Percentiles rank a stretch among this genome's conserved stretches.
These are phyloP conservation scores for Anisodus acutangulus DNA, from an alignment of 257 asterid genomes.

Conservation along the genomic window DNA sequence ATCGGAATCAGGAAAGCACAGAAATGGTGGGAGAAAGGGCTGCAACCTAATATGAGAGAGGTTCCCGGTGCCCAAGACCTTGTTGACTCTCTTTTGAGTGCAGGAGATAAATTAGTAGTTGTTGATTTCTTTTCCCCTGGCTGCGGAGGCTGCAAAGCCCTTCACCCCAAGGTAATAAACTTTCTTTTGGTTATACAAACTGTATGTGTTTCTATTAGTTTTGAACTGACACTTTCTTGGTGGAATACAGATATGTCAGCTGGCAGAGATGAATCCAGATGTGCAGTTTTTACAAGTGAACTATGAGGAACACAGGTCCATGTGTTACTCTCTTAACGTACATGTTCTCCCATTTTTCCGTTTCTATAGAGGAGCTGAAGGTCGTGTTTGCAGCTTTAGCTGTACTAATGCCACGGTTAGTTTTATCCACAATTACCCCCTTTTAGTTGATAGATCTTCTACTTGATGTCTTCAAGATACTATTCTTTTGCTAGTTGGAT, in stretches of 20 bases:
- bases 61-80: constrained; percentile 48
- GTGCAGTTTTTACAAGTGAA: constrained; percentile 50
- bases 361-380: constrained; percentile 51
- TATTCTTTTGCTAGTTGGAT: background rate
- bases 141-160: constrained; percentile 58
- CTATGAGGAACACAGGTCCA: constrained; percentile 50
- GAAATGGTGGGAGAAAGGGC: constrained; percentile 57
- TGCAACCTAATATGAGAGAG: constrained; percentile 53
- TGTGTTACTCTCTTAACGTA: constrained; percentile 49
- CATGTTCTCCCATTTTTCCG: constrained; percentile 58
- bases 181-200: background rate
- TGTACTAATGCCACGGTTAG: constrained; percentile 56
- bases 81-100: constrained; percentile 44
- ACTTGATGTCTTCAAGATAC: background rate
- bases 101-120: constrained; percentile 47
- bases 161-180: constrained; percentile 51
- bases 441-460: background rate
- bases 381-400: constrained; percentile 57
- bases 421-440: background rate
- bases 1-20: constrained; percentile 41
- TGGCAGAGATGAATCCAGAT: constrained; percentile 53
- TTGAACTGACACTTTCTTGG: constrained; percentile 23
- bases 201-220: background rate
- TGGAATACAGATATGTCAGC: constrained; percentile 53
- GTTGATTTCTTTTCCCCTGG: constrained; percentile 60